These are phyloP conservation scores for Alisma plantagoaquatica DNA, from an alignment of 106 monocot genomes.

Conservation along the genomic window DNA sequence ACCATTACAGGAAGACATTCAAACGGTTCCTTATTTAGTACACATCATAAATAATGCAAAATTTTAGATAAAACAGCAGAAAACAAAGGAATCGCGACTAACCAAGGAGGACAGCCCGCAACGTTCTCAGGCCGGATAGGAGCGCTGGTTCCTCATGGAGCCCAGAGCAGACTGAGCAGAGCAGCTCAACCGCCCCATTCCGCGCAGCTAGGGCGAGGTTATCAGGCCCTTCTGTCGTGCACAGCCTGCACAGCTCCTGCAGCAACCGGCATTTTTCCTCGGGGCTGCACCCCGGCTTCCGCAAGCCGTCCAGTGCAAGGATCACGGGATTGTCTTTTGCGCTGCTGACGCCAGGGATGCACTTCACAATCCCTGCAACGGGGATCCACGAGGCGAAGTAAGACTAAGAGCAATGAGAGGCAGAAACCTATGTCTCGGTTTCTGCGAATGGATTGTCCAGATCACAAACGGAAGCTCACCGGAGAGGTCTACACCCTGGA, in stretches of 20 bases:
- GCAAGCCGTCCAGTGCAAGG: constrained; percentile 28
- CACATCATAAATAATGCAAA: too few relatives aligned
- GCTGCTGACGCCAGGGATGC: constrained; percentile 50
- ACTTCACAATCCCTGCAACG: constrained; percentile 68
- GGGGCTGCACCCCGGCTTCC: neutral
- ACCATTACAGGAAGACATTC: too few relatives aligned
- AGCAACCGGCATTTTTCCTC: constrained; percentile 27
- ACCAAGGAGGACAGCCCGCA: constrained; percentile 19
- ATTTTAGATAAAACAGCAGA: too few relatives aligned
- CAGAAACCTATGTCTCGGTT: neutral
- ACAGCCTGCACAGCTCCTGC: constrained; percentile 38
- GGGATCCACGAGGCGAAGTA: neutral
- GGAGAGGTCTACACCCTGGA: constrained; percentile 67
- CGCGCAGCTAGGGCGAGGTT: constrained; percentile 48
- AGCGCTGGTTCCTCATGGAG: constrained; percentile 19
- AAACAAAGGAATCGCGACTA: neutral
- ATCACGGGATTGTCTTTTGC: constrained; percentile 51
- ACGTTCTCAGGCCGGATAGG: constrained; percentile 6
- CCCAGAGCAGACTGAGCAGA: constrained; percentile 31
- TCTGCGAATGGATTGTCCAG: too few relatives aligned
- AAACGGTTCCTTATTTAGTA: too few relatives aligned
- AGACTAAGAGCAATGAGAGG: neutral
- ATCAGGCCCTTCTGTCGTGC: constrained; percentile 24
- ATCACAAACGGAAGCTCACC: constrained; percentile 27
- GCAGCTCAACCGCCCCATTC: constrained; percentile 74